These are phyloP conservation scores for Candida railenensis DNA, from an alignment of 805 yeast genomes.

Conservation along the genomic window DNA sequence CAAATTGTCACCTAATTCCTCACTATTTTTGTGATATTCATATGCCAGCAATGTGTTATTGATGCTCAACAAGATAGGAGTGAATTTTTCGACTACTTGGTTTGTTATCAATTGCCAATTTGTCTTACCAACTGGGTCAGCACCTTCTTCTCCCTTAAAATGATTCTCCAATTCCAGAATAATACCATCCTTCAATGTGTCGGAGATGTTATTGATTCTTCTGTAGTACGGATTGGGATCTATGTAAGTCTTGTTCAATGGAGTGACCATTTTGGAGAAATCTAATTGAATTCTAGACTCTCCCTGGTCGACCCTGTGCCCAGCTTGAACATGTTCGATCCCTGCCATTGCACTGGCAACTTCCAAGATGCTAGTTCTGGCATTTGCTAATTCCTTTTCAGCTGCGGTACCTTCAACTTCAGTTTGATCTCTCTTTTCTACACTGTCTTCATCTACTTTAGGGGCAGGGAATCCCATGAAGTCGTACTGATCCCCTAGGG, in stretches of 20 bases:
- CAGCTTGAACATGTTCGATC: slow-evolving; percentile 48
- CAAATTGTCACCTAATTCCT: slow-evolving; percentile 19
- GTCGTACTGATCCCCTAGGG: slow-evolving; percentile 36
- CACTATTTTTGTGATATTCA: neutral
- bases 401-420: neutral
- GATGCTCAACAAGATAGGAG: slow-evolving; percentile 45
- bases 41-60: slow-evolving; percentile 32
- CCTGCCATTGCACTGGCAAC: slow-evolving; percentile 26
- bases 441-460: slow-evolving; percentile 7
- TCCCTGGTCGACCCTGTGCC: slow-evolving; percentile 45
- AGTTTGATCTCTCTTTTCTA: no score
- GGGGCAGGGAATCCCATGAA: slow-evolving; percentile 35
- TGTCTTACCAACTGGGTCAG: slow-evolving; percentile 37
- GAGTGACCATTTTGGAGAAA: slow-evolving; percentile 52
- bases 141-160: slow-evolving; percentile 20
- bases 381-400: slow-evolving; percentile 1
- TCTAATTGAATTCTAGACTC: slow-evolving; percentile 52
- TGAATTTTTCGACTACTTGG: slow-evolving; percentile 50
- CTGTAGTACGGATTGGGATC: slow-evolving; percentile 48
- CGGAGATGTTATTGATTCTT: slow-evolving; percentile 36
- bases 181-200: slow-evolving; percentile 31
- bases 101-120: slow-evolving; percentile 57
- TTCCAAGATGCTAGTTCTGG: slow-evolving; percentile 16
- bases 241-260: slow-evolving; percentile 49
- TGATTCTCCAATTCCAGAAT: slow-evolving; percentile 30